Percentiles rank a stretch among this genome's conserved stretches.
These are phyloP conservation scores for Apiospora saccharicola DNA, from an alignment of 2,329 filamentous ascomycete species.

Conservation along the genomic window DNA sequence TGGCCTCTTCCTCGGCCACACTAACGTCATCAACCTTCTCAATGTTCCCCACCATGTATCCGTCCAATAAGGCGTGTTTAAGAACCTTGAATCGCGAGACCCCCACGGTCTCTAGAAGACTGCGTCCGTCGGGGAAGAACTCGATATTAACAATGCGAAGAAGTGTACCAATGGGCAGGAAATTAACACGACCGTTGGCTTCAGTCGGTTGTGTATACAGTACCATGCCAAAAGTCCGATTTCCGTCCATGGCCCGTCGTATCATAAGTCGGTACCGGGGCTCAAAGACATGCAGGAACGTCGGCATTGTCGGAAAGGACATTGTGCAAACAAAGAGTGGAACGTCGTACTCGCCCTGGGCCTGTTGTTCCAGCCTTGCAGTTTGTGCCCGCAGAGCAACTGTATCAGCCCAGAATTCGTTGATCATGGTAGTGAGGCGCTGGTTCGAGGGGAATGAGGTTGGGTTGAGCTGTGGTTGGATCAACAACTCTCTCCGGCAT, in stretches of 20 bases:
- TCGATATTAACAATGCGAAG: constrained; percentile 79
- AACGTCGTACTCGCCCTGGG: constrained; percentile 65
- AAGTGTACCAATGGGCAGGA: constrained; percentile 79
- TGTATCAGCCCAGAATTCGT: constrained; percentile 73
- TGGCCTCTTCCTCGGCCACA: constrained; percentile 78
- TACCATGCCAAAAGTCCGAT: constrained; percentile 86
- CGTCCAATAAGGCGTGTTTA: constrained; percentile 71
- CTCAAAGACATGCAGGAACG: constrained; percentile 91
- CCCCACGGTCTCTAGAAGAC: constrained; percentile 80
- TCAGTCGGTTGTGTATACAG: constrained; percentile 65
- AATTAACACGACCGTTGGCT: constrained; percentile 46
- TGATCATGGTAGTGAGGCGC: constrained; percentile 68
- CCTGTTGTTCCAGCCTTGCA: constrained; percentile 64
- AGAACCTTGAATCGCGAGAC: constrained; percentile 78
- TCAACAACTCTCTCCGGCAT: constrained; percentile 72
- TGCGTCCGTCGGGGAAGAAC: constrained; percentile 79
- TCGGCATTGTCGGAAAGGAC: constrained; percentile 82
- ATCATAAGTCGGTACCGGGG: constrained; percentile 94
- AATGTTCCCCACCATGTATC: constrained; percentile 78
- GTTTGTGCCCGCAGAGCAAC: constrained; percentile 64
- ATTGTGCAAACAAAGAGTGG: constrained; percentile 85
- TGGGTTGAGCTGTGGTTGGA: constrained; percentile 53
- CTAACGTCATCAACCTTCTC: constrained; percentile 85
- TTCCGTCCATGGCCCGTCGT: constrained; percentile 74
- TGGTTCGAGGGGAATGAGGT: constrained; percentile 63